Evolutionary conservation across 2,329 filamentous ascomycete genomes (phyloP).

Genomic region (Neofusicoccum umdonicola): DNA sequence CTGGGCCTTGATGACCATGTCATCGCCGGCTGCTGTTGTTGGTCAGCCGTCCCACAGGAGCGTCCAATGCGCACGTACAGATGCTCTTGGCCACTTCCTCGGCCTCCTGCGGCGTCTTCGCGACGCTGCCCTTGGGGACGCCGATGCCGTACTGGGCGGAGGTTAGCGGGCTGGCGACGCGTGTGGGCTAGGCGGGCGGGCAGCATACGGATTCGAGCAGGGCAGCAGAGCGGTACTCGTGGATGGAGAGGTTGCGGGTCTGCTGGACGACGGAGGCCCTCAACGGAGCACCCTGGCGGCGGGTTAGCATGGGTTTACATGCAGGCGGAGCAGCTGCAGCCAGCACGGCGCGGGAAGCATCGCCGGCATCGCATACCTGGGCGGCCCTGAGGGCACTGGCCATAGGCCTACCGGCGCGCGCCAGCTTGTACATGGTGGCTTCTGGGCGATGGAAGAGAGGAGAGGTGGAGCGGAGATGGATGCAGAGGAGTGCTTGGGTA

Average conservation of each 20-base stretch:
- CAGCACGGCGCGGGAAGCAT: constrained; percentile 1
- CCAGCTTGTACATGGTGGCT: constrained; percentile 80
- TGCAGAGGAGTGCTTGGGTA: constrained; percentile 25
- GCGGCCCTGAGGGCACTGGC: constrained; percentile 75
- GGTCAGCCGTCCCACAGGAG: neutral
- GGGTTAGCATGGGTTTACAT: constrained; percentile 25
- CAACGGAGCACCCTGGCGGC: constrained; percentile 54
- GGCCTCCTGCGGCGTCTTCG: constrained; percentile 79
- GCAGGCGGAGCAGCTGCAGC: constrained; percentile 18
- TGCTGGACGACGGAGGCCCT: constrained; percentile 67
- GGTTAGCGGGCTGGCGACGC: constrained; percentile 6
- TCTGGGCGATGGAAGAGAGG: constrained; percentile 24
- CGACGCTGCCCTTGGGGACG: constrained; percentile 86
- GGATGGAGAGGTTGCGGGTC: constrained; percentile 86
- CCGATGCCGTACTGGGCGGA: constrained; percentile 79
- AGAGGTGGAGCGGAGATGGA: constrained; percentile 26
- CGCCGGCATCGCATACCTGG: constrained; percentile 57
- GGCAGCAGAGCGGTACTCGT: constrained; percentile 96
- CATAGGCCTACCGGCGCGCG: constrained; percentile 71
- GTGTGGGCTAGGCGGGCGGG: constrained; percentile 20
- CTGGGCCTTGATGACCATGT: constrained; percentile 99
- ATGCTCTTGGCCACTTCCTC: constrained; percentile 89
- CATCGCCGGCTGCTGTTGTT: constrained; percentile 62
- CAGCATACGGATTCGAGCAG: constrained; percentile 67
- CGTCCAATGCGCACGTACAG: constrained; percentile 49